phyloP scores from a whole-genome alignment of 805 yeast species.

The Pichia heedii region DNA sequence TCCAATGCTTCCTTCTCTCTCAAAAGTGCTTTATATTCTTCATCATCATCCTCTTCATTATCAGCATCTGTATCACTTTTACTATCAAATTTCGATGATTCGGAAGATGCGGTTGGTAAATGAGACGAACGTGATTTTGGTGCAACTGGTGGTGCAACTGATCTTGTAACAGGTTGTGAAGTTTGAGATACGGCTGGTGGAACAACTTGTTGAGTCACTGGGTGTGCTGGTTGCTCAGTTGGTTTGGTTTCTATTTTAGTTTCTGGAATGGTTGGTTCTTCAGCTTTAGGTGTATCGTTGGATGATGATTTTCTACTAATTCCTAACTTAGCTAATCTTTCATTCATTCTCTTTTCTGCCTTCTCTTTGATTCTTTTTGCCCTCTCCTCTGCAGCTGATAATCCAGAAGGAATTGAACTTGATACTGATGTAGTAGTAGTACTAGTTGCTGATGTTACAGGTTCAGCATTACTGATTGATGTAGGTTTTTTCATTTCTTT shows the following conservation, averaged over 20 bases:
- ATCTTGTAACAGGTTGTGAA: no score
- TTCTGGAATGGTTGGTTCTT: neutral
- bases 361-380: slow-evolving; percentile 78
- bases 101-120: slow-evolving; percentile 4
- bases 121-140: slow-evolving; percentile 10
- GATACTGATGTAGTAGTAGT: neutral
- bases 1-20: slow-evolving; percentile 42
- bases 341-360: slow-evolving; percentile 75
- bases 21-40: slow-evolving; percentile 34
- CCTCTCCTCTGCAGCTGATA: slow-evolving; percentile 48
- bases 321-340: slow-evolving; percentile 74
- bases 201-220: neutral
- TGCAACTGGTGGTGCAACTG: slow-evolving; percentile 15
- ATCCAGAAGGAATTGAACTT: neutral
- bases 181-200: neutral
- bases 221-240: neutral
- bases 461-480: no score
- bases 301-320: slow-evolving; percentile 24
- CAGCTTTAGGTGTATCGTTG: slow-evolving; percentile 11
- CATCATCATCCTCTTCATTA: slow-evolving; percentile 37
- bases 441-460: neutral
- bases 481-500: neutral
- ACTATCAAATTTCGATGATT: neutral
- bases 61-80: slow-evolving; percentile 13
- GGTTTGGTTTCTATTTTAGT: neutral